Base-by-base conservation (phyloP, 441 rosid species). In the Erysimum cheiri region DNA sequence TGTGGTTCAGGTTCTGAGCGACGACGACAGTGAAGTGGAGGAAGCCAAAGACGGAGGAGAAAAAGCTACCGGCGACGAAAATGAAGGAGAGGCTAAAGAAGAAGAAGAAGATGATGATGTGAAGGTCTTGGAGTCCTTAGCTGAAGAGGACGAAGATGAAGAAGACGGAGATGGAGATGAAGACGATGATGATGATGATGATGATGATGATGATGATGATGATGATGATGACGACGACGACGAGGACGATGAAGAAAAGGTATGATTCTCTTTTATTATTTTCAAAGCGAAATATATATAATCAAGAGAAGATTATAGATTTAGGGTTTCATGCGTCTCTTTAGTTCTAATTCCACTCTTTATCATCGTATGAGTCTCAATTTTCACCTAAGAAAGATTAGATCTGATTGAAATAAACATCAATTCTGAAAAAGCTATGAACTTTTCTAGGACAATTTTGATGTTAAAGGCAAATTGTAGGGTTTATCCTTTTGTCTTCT, bases 61-160 rank as follows among this genome's bases (percentile, higher is more conserved):
- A 0, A 82, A 76, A 11, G 85, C 47, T 0, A 80, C 76, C 0
- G 86, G 78, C 9, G 87, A 60, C 5, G 85, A 75, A 0, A 80
- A 65, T 22, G 87, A 73, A 0, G 83, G 4, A 11, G 41, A 37
- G 36, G 36, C 10, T 33, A 7, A 33, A 0, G 36, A 6, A 37
- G 41, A 37, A 37, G 41, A 37, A 9, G 85, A 78, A 0, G 81
- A 73, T 0, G 86, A 66, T 0, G 86, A 81, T 4, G 85, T 72
- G 13, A 86, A 81, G 64, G 80, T 77, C 37, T 28, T 83, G 37
- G 80, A 71, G 72, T 80, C 86, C 8, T 62, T 84, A 7, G 78
- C 65, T 57, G 85, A 83, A 2, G 85, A 83, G 0, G 85, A 85
- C 7, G 89, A 81, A 1, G 89, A 83, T 0, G 86, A 80, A 0